A percentile compares a stretch with the other conserved stretches of the same genome.
phyloP scores from a whole-genome alignment of 768 basidiomycete species.

The Asterophora parasitica region DNA sequence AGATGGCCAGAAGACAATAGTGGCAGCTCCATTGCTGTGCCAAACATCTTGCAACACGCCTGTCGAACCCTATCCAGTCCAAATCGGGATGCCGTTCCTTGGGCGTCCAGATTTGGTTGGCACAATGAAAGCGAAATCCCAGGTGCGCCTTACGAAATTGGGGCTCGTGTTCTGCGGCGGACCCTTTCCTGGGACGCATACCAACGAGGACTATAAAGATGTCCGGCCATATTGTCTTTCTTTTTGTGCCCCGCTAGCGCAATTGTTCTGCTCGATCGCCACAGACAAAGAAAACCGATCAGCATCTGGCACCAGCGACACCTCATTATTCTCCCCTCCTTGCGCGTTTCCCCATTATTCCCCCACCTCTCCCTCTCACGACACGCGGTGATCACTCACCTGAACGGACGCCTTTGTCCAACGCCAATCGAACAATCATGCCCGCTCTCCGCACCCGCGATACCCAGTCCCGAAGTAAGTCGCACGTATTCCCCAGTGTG shows the following conservation, averaged over 20 bases:
- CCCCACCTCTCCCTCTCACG: slow-evolving; percentile 24
- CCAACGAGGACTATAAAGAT: slow-evolving; percentile 46
- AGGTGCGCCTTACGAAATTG: slow-evolving; percentile 30
- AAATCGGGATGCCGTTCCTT: slow-evolving; percentile 37
- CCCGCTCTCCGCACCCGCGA: slow-evolving; percentile 78
- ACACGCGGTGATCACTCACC: slow-evolving; percentile 18
- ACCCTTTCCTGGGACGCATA: slow-evolving; percentile 29
- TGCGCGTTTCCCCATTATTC: slow-evolving; percentile 28
- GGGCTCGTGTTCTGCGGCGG: slow-evolving; percentile 35
- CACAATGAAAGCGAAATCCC: slow-evolving; percentile 29
- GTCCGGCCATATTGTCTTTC: slow-evolving; percentile 50
- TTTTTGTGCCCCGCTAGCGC: slow-evolving; percentile 58
- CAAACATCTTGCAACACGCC: slow-evolving; percentile 29
- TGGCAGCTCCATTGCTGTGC: slow-evolving; percentile 33
- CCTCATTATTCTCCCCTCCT: slow-evolving; percentile 42
- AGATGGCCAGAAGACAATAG: slow-evolving; percentile 42
- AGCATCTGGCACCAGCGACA: slow-evolving; percentile 38
- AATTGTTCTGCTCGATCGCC: slow-evolving; percentile 55
- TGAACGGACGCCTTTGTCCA: slow-evolving; percentile 21
- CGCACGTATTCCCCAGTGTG: not conserved
- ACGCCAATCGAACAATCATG: slow-evolving; percentile 46
- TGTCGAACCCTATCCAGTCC: slow-evolving; percentile 29
- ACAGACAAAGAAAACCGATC: slow-evolving; percentile 47
- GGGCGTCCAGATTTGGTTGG: slow-evolving; percentile 25
- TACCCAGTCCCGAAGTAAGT: slow-evolving; percentile 51